Percentiles rank a stretch among this genome's conserved stretches.
phyloP scores from a whole-genome alignment of 202 grass and related monocot genomes.

The Saccharum hybrid region DNA sequence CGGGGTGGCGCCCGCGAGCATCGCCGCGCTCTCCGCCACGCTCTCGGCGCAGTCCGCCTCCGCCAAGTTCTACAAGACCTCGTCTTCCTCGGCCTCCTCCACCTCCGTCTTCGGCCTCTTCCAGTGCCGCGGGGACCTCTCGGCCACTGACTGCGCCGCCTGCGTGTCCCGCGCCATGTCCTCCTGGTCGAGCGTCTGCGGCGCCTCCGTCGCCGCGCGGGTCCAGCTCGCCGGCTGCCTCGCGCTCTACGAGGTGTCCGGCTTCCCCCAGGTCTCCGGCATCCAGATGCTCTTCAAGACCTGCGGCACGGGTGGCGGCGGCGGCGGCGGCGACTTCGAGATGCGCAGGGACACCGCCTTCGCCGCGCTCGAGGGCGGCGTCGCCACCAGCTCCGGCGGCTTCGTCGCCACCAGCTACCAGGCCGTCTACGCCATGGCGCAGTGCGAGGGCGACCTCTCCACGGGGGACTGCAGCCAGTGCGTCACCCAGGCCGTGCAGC shows the following conservation, averaged over 20 bases:
- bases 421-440: slow-evolving; percentile 88
- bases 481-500: slow-evolving; percentile 89
- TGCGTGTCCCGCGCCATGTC: slow-evolving; percentile 74
- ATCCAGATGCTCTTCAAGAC: slow-evolving; percentile 95
- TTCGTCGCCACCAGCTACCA: slow-evolving; percentile 89
- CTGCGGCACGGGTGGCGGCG: slow-evolving; percentile 58
- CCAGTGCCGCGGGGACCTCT: slow-evolving; percentile 97
- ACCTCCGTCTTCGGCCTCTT: slow-evolving; percentile 77
- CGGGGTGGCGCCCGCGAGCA: slow-evolving; percentile 23
- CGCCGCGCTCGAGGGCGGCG: slow-evolving; percentile 64
- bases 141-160: slow-evolving; percentile 66
- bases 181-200: slow-evolving; percentile 74
- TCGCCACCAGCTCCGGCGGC: slow-evolving; percentile 46
- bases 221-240: slow-evolving; percentile 94
- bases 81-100: slow-evolving; percentile 30
- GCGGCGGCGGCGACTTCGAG: slow-evolving; percentile 71
- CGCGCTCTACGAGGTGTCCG: slow-evolving; percentile 76
- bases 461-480: slow-evolving; percentile 71
- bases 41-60: slow-evolving; percentile 65
- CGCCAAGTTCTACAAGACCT: slow-evolving; percentile 92
- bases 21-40: slow-evolving; percentile 56
- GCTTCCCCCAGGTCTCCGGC: slow-evolving; percentile 93
- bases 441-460: slow-evolving; percentile 98
- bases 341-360: slow-evolving; percentile 79
- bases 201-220: slow-evolving; percentile 66